Evolutionary conservation across 2,329 filamentous ascomycete species (phyloP), one percentile per base, ranked within the genome.

Genomic region (Botrytis medusae): DNA sequence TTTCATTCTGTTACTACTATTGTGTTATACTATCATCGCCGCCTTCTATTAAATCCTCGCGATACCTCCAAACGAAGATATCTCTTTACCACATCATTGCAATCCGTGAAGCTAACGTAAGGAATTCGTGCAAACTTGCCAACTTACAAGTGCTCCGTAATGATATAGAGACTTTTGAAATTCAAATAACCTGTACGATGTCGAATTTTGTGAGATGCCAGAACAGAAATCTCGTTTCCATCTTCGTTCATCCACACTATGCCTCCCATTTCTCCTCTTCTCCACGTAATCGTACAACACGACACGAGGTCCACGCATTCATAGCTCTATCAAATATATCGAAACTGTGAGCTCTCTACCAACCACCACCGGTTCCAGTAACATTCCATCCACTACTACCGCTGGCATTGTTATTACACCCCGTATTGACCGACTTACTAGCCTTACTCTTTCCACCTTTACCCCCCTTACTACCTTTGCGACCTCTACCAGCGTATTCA

Each of bases 381-480:
- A 42, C 54, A 42, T 57, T 68, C 65, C 65, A 68, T 57, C 48
- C 65, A 57, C 46, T 40, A 20, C 64, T 46, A 1, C 65, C n/a
- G n/a, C 51, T 57, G 14, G 48, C 25, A 42, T 42, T 57, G 0
- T 68, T 68, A 32, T 57, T 48, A 68, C 32, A 42, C 18, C 65
- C 65, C 12, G 34, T 57, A 57, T 40, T 42, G 12, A 25, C 48
- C n/a, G 48, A 57, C 42, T 57, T 68, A 7, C 16, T 37, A 6
- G 32, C 37, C 37, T 68, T 68, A 25, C 10, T 25, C 34, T 67
- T 65, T 20, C 60, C 69, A 20, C n/a, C 60, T 34, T 54, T 51
- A 42, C 46, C 57, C 14, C 18, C 69, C 22, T 65, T 59, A 34
- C 51, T 37, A 42, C 34, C 34, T 34, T 68, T 68, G 25, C 48